These are phyloP conservation scores for Rugosomyces carneus DNA, from an alignment of 1,284 basidiomycete species.

Conservation along the genomic window DNA sequence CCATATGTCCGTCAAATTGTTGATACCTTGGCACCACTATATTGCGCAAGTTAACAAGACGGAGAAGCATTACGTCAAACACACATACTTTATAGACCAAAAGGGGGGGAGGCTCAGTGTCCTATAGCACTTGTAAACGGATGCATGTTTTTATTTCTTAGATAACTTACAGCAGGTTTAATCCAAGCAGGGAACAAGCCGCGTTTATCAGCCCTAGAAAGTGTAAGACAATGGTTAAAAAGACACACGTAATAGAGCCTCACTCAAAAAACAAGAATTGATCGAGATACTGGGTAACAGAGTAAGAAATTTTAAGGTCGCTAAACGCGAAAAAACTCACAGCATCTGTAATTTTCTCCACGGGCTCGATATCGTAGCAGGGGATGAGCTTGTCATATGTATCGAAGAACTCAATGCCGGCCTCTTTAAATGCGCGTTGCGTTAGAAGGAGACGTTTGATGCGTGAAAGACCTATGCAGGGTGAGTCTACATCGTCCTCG, in stretches of 20 bases:
- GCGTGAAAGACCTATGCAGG: slow-evolving; percentile 67
- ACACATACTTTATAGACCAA: slow-evolving; percentile 84
- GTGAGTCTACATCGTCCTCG: slow-evolving; percentile 3
- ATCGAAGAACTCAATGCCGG: slow-evolving; percentile 93
- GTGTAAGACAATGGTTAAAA: slow-evolving; percentile 16
- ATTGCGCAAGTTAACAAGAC: slow-evolving; percentile 3
- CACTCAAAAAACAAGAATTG: slow-evolving; percentile 84
- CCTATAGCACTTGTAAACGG: slow-evolving; percentile 31
- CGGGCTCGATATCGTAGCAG: slow-evolving; percentile 96
- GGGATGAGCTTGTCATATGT: slow-evolving; percentile 97
- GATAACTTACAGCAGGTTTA: slow-evolving; percentile 68
- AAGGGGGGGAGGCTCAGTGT: slow-evolving; percentile 92
- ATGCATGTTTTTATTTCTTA: slow-evolving; percentile 1
- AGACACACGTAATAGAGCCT: slow-evolving; percentile 13
- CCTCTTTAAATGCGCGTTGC: slow-evolving; percentile 95
- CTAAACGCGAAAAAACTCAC: slow-evolving; percentile 33
- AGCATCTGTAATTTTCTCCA: slow-evolving; percentile 98
- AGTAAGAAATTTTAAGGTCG: not conserved
- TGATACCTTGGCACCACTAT: slow-evolving; percentile 90
- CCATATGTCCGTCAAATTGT: slow-evolving; percentile 93
- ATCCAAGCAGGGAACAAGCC: slow-evolving; percentile 97
- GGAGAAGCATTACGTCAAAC: not conserved
- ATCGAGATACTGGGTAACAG: slow-evolving; percentile 69
- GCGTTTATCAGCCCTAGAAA: slow-evolving; percentile 85
- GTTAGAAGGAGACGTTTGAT: slow-evolving; percentile 95